phyloP scores from a whole-genome alignment of 2,329 filamentous ascomycete genomes.

The Myriangium duriaei region DNA sequence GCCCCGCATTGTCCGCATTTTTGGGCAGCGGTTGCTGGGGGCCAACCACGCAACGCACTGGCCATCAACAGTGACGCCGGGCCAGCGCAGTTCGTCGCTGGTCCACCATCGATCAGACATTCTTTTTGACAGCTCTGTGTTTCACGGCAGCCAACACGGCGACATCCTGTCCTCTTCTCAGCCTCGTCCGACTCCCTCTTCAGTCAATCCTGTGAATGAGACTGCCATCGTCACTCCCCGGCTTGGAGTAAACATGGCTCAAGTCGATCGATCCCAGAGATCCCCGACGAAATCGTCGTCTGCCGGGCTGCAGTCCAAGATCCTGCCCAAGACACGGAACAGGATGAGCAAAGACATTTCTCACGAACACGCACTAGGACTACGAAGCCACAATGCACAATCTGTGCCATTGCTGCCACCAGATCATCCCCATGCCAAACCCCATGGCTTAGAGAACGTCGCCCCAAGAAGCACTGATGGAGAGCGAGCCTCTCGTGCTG shows the following conservation, averaged over 20 bases:
- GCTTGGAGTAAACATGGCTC: slow-evolving; percentile 7
- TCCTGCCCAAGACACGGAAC: slow-evolving; percentile 31
- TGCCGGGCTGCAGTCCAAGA: slow-evolving; percentile 41
- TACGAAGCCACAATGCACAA: slow-evolving; percentile 20
- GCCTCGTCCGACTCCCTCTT: too few species aligned
- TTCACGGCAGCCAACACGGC: too few species aligned
- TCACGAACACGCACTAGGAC: slow-evolving; percentile 35
- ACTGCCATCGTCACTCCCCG: neutral
- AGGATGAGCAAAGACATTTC: slow-evolving; percentile 21
- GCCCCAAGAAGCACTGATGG: slow-evolving; percentile 13
- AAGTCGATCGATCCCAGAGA: slow-evolving; percentile 2
- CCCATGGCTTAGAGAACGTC: slow-evolving; percentile 1
- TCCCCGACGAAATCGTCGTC: slow-evolving; percentile 23
- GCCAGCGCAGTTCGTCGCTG: neutral
- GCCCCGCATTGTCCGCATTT: too few species aligned
- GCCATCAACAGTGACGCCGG: slow-evolving; percentile 8
- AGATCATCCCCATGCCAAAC: slow-evolving; percentile 35
- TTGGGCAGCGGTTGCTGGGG: neutral
- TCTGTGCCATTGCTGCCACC: slow-evolving; percentile 35
- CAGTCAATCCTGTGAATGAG: neutral
- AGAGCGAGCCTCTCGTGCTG: slow-evolving; percentile 15
- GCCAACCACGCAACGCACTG: neutral
- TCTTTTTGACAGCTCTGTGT: too few species aligned
- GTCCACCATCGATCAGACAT: slow-evolving; percentile 4
- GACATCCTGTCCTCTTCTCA: too few species aligned